A percentile compares a stretch with the other conserved stretches of the same genome.
phyloP scores from a whole-genome alignment of 2,329 filamentous ascomycete genomes.

The Ciborinia camelliae region DNA sequence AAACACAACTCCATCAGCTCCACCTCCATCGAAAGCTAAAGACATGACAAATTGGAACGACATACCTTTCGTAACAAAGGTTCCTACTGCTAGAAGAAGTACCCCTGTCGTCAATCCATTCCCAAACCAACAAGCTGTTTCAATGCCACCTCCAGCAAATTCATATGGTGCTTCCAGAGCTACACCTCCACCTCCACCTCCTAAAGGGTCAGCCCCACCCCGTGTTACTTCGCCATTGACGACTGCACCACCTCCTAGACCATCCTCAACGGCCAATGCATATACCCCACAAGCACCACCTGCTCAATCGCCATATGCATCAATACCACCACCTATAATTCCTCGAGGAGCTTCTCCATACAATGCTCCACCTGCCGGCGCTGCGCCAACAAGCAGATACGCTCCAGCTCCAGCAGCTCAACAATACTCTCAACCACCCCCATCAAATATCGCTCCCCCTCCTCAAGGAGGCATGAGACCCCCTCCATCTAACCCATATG shows the following conservation, averaged over 20 bases:
- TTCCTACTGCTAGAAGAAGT: conserved; percentile 63
- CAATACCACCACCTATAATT: conserved; percentile 53
- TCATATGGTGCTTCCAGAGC: conserved; percentile 57
- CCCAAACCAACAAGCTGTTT: conserved; percentile 56
- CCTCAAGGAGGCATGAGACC: conserved; percentile 43
- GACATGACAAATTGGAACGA: conserved; percentile 90
- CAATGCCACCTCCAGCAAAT: conserved; percentile 55
- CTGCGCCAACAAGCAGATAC: conserved; percentile 72
- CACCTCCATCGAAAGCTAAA: conserved; percentile 66
- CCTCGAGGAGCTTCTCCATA: conserved; percentile 81
- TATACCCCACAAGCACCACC: conserved; percentile 60
- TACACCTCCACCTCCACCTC: conserved; percentile 73
- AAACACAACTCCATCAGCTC: conserved; percentile 62
- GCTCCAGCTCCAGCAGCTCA: conserved; percentile 63
- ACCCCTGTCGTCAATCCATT: conserved; percentile 65
- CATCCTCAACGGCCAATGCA: conserved; percentile 56
- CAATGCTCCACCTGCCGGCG: conserved; percentile 68
- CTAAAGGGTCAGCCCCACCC: conserved; percentile 70
- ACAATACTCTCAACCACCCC: conserved; percentile 46
- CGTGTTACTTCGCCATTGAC: conserved; percentile 70
- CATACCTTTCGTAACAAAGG: conserved; percentile 78
- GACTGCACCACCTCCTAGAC: conserved; percentile 46
- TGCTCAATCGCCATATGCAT: conserved; percentile 38
- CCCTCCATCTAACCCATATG: conserved; percentile 48
- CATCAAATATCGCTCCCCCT: conserved; percentile 41